Percentiles rank a stretch among this genome's conserved stretches.
phyloP scores from a whole-genome alignment of 768 basidiomycete genomes.

The Cystofilobasidium macerans region DNA sequence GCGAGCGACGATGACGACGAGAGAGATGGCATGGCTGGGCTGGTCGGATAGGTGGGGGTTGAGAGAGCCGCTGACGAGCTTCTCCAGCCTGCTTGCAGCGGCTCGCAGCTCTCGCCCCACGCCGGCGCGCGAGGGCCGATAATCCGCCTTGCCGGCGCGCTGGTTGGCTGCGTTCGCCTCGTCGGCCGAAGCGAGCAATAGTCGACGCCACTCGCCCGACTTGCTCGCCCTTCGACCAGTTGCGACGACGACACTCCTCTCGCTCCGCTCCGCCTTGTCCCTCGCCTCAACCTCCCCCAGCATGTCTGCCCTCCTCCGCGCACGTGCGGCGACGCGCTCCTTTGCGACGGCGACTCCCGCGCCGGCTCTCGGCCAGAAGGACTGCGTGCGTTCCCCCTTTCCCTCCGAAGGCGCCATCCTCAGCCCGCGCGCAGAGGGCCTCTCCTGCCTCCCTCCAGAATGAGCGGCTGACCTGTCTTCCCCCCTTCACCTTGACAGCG shows the following conservation, averaged over 20 bases:
- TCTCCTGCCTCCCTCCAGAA: not conserved
- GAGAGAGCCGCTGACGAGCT: too few relatives aligned
- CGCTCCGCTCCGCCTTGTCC: not conserved
- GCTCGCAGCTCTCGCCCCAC: too few relatives aligned
- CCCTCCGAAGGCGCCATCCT: not conserved
- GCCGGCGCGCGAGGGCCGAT: too few relatives aligned
- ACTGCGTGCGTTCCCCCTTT: conserved; percentile 17
- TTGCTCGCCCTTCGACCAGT: too few relatives aligned
- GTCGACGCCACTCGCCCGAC: too few relatives aligned
- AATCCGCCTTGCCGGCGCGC: too few relatives aligned
- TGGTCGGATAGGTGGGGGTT: not conserved
- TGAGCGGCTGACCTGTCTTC: not conserved
- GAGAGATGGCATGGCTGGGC: not conserved
- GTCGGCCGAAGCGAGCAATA: too few relatives aligned
- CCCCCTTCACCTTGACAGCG: conserved; percentile 26
- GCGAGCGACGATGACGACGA: not conserved
- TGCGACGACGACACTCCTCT: too few relatives aligned
- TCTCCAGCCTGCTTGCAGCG: too few relatives aligned
- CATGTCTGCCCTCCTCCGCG: not conserved
- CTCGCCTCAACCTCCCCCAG: not conserved
- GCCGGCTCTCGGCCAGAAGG: conserved; percentile 19
- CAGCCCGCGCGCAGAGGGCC: not conserved
- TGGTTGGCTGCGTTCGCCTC: too few relatives aligned
- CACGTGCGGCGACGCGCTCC: not conserved
- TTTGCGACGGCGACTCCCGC: conserved; percentile 4